phyloP scores from a whole-genome alignment of 345 rosid genomes.

The Bruguiera gymnorhiza region DNA sequence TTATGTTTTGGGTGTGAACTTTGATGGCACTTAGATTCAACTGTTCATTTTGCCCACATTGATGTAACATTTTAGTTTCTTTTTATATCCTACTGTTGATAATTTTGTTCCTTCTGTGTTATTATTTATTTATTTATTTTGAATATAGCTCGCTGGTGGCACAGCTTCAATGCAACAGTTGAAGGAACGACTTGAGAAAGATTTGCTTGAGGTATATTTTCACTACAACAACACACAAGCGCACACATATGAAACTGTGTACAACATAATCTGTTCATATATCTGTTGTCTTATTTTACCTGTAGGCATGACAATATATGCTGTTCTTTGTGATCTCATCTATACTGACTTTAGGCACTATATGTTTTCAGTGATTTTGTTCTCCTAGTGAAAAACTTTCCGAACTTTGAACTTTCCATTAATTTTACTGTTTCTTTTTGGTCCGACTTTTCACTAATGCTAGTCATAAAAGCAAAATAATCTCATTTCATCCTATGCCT shows the following conservation, averaged over 20 bases:
- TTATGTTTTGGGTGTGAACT: no score
- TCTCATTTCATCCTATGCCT: neutral
- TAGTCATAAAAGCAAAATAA: neutral
- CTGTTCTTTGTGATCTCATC: neutral
- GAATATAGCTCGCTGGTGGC: constrained; percentile 92
- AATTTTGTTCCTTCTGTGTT: constrained; percentile 13
- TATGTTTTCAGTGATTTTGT: neutral
- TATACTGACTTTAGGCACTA: neutral
- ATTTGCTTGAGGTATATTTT: constrained; percentile 73
- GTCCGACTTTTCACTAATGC: neutral
- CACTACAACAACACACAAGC: neutral
- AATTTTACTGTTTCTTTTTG: no score
- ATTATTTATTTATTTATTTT: constrained; percentile 6
- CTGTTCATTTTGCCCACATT: neutral
- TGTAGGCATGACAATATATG: neutral
- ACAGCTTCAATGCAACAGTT: constrained; percentile 98
- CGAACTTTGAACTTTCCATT: neutral
- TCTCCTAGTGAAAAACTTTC: neutral
- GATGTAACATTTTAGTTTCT: neutral
- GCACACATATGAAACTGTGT: no score
- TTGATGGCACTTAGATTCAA: neutral
- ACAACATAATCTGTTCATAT: no score
- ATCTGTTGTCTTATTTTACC: no score
- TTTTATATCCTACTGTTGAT: neutral
- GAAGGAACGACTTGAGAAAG: constrained; percentile 98